Evolutionary conservation across 495 filamentous ascomycete species (phyloP).

Genomic region (Polyplosphaeria fusca): DNA sequence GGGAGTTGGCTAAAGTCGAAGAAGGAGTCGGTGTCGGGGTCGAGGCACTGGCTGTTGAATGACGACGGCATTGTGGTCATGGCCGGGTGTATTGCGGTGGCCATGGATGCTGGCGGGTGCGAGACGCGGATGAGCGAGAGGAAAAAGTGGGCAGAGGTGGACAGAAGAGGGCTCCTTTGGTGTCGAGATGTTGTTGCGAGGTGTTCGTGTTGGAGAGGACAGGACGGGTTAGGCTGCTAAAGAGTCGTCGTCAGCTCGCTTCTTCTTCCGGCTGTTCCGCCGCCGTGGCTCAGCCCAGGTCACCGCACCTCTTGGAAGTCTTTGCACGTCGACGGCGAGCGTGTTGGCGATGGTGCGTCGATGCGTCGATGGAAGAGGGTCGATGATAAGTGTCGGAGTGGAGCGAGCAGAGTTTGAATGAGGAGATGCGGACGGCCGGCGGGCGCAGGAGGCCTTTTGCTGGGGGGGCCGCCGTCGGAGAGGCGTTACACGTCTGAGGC

Average conservation of each 20-base stretch:
- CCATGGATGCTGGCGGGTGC: conserved; percentile 16
- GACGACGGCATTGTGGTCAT: conserved; percentile 32
- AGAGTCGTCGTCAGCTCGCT: conserved; percentile 29
- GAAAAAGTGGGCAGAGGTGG: background rate
- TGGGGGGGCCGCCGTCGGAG: conserved; percentile 17
- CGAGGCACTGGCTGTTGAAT: conserved; percentile 37
- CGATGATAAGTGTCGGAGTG: background rate
- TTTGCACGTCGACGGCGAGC: background rate
- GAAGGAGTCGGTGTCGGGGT: conserved; percentile 39
- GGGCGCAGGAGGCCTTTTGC: conserved; percentile 29
- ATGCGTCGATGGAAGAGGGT: conserved; percentile 1
- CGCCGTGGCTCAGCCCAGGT: conserved; percentile 22
- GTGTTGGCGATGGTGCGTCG: background rate
- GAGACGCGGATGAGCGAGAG: background rate
- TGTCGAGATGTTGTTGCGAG: conserved; percentile 23
- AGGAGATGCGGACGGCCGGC: background rate
- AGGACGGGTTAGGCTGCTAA: conserved; percentile 16
- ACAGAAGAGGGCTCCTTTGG: conserved; percentile 22
- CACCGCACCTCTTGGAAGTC: conserved; percentile 12
- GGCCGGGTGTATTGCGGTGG: conserved; percentile 24
- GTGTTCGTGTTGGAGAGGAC: conserved; percentile 24
- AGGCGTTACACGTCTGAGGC: conserved; percentile 23
- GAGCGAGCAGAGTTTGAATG: conserved; percentile 2
- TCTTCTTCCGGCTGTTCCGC: conserved; percentile 21
- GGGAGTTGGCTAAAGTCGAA: conserved; percentile 41